These are phyloP conservation scores for Trichosporon sp. DNA, from an alignment of 1,284 basidiomycete genomes.

Conservation along the genomic window DNA sequence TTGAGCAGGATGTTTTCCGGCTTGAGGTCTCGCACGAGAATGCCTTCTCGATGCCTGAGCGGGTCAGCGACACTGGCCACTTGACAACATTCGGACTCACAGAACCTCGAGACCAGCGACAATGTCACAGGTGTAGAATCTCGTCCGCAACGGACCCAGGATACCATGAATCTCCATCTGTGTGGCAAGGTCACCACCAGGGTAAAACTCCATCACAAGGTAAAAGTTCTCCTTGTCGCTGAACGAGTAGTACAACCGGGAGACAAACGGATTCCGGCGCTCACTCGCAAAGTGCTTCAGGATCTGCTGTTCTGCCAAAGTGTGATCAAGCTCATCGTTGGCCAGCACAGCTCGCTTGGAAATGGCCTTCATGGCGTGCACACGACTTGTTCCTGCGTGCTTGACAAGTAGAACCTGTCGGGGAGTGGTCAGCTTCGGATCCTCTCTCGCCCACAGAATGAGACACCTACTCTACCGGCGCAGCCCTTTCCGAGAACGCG, in stretches of 20 bases:
- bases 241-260: conserved; percentile 91
- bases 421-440: conserved; percentile 1
- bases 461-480: conserved; percentile 65
- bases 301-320: conserved; percentile 88
- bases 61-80: background rate
- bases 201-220: conserved; percentile 70
- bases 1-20: conserved; percentile 89
- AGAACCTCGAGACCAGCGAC: conserved; percentile 89
- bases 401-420: conserved; percentile 70
- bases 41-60: conserved; percentile 47
- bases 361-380: conserved; percentile 93
- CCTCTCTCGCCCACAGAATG: background rate
- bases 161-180: conserved; percentile 92
- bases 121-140: conserved; percentile 95
- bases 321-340: conserved; percentile 91
- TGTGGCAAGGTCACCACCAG: conserved; percentile 91
- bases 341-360: conserved; percentile 92
- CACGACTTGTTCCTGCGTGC: conserved; percentile 61
- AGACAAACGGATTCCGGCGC: conserved; percentile 77
- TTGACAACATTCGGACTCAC: conserved; percentile 22
- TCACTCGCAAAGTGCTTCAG: conserved; percentile 77
- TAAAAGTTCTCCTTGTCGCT: conserved; percentile 93
- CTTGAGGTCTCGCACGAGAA: conserved; percentile 50
- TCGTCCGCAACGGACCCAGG: conserved; percentile 80
- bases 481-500: conserved; percentile 92